Evolutionary conservation across 331 rosid species (phyloP).

Genomic region (Quercus phellos): DNA sequence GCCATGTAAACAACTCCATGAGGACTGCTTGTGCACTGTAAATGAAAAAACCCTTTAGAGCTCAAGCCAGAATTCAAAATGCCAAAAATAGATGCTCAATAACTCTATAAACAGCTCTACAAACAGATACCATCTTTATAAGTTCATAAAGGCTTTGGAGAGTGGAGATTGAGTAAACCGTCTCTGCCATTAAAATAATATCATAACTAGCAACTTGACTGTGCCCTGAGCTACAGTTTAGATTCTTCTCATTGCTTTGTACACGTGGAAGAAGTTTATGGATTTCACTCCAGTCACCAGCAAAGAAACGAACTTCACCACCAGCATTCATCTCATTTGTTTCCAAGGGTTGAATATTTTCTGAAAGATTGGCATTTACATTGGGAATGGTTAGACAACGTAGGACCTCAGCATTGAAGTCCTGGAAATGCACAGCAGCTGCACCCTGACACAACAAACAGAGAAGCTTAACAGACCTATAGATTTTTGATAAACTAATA

Average conservation of each 20-base stretch:
- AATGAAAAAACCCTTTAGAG: constrained; percentile 9
- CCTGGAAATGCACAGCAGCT: constrained; percentile 80
- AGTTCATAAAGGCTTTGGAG: constrained; percentile 71
- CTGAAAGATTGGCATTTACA: constrained; percentile 50
- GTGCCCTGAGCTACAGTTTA: constrained; percentile 2
- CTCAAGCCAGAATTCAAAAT: constrained; percentile 14
- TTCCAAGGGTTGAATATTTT: constrained; percentile 16
- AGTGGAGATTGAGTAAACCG: constrained; percentile 70
- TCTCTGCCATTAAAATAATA: constrained; percentile 92
- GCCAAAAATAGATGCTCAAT: constrained; percentile 1
- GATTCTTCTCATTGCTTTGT: constrained; percentile 20
- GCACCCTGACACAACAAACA: constrained; percentile 58
- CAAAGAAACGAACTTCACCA: constrained; percentile 50
- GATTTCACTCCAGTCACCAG: constrained; percentile 94
- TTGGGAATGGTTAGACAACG: constrained; percentile 78
- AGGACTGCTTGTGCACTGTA: constrained; percentile 53
- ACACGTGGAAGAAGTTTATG: constrained; percentile 60
- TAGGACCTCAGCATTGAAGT: constrained; percentile 86
- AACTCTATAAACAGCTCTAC: not conserved
- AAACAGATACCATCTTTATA: constrained; percentile 58
- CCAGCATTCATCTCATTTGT: constrained; percentile 27
- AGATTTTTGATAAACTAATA: constrained; percentile 1
- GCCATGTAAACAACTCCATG: constrained; percentile 78
- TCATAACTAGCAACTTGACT: constrained; percentile 54
- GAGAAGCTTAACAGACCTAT: not conserved